These are phyloP conservation scores for Mesotaenium endlicherianum DNA, from an alignment of 139 green algal genomes.

Conservation along the genomic window DNA sequence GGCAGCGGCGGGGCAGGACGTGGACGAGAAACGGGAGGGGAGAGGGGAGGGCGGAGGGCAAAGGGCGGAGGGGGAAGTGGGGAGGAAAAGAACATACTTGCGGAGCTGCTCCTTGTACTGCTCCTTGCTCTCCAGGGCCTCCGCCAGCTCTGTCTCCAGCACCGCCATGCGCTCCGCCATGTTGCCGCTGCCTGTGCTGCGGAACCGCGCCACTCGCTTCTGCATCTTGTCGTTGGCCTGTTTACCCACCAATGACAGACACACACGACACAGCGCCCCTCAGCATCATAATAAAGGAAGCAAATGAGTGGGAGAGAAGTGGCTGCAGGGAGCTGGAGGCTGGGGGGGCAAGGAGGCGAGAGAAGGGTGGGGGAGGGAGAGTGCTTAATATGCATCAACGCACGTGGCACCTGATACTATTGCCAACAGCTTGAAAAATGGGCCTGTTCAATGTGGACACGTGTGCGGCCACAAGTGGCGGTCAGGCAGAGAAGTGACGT, in stretches of 20 bases:
- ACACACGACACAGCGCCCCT: neutral
- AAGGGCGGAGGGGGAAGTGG: no score
- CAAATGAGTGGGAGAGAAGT: neutral
- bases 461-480: no score
- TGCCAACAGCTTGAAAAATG: no score
- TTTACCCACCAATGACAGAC: neutral
- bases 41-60: no score
- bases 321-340: neutral
- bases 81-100: neutral
- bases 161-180: conserved; percentile 16
- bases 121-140: conserved; percentile 20
- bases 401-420: no score
- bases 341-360: neutral
- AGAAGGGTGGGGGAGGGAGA: neutral
- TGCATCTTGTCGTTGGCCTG: neutral
- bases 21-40: no score
- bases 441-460: no score
- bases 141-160: conserved; percentile 29
- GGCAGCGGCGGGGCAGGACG: neutral
- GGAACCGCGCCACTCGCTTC: neutral
- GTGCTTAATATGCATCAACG: neutral
- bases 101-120: conserved; percentile 36
- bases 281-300: neutral
- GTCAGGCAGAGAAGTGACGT: no score
- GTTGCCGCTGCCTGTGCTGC: neutral